Base-by-base conservation (phyloP, 2,329 filamentous ascomycete genomes). In the Talaromyces sp. region DNA sequence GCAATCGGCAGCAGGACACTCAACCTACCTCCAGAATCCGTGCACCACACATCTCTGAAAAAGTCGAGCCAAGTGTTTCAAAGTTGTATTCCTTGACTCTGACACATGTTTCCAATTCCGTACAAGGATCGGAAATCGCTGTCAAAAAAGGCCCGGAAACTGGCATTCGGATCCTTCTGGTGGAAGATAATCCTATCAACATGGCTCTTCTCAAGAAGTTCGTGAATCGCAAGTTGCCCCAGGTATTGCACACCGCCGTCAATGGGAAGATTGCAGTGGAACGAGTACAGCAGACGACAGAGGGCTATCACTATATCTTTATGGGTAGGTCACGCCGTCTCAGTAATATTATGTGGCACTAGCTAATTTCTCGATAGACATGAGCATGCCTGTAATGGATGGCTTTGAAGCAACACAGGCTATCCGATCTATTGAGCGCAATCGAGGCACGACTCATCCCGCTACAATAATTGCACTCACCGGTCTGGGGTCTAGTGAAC, bases 401-500 rank as follows among this genome's bases (percentile, higher is more conserved):
- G 78, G 78, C n/a, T 78, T 80, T 64, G 74, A 78, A 64, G 77
- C 78, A 3, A 76, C 78, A 2, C 70, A 73, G 4, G 69, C 69
- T 8, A 80, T 80, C 57, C 74, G 78, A 27, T 63, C 68, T 39
- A 69, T 72, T 37, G 73, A 75, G 54, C 69, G 68, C 24, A 68
- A 71, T 8, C 66, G 63, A 11, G 54, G 62, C 19, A 60, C 66
- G 39, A 31, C 56, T 16, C n/a, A 57, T 5, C 67, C 68, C 0
- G 68, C 71, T 2, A 69, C 71, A 60, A 73, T 78, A 52, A 74
- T 78, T 47, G 76, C 76, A 16, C 68, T 78, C 35, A 78, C 76
- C 9, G 76, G 75, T 1, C 67, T 78, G 31, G 74, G 74, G 1
- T 73, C 70, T 35, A 71, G 69, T 13, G 67, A 70, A 24, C 74